A percentile compares a stretch with the other conserved stretches of the same genome.
These are phyloP conservation scores for Diutina ranongensis DNA, from an alignment of 1,139 yeast genomes.

Conservation along the genomic window DNA sequence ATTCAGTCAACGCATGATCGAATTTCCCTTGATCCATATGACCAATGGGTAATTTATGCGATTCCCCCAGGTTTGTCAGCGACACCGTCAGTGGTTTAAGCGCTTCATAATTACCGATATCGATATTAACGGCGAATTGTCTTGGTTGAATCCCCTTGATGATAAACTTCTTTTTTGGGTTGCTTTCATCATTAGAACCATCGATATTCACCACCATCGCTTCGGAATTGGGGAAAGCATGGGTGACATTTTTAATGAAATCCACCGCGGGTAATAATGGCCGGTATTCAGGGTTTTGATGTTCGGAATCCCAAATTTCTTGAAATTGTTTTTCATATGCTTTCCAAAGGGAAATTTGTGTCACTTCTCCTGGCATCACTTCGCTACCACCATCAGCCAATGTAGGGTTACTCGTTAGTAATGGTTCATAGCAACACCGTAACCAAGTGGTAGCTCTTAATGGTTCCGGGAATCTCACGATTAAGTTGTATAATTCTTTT, in stretches of 20 bases:
- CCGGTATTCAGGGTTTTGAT: constrained; percentile 36
- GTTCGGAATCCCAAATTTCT: constrained; percentile 26
- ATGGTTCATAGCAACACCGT: constrained; percentile 79
- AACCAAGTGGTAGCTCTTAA: constrained; percentile 92
- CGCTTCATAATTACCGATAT: constrained; percentile 36
- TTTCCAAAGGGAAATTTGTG: constrained; percentile 94
- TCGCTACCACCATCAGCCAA: constrained; percentile 9
- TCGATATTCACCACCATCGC: constrained; percentile 74
- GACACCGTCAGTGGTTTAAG: constrained; percentile 1
- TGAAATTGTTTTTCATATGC: constrained; percentile 81
- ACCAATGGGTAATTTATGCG: constrained; percentile 15
- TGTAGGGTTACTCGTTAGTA: constrained; percentile 8
- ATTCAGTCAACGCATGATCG: constrained; percentile 17
- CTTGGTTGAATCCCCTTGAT: constrained; percentile 68
- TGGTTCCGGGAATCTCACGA: constrained; percentile 70
- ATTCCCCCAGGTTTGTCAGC: not conserved
- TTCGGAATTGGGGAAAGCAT: constrained; percentile 82
- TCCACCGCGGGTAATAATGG: constrained; percentile 88
- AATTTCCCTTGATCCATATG: constrained; percentile 27
- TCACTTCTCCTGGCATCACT: constrained; percentile 58
- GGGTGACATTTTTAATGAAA: constrained; percentile 85
- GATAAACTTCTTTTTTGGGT: constrained; percentile 60
- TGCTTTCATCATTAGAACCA: constrained; percentile 33
- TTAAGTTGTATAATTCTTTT: constrained; percentile 43
- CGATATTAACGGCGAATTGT: constrained; percentile 32